Evolutionary conservation across 140 eudicot species (phyloP).

Genomic region (Anethum foeniculum): DNA sequence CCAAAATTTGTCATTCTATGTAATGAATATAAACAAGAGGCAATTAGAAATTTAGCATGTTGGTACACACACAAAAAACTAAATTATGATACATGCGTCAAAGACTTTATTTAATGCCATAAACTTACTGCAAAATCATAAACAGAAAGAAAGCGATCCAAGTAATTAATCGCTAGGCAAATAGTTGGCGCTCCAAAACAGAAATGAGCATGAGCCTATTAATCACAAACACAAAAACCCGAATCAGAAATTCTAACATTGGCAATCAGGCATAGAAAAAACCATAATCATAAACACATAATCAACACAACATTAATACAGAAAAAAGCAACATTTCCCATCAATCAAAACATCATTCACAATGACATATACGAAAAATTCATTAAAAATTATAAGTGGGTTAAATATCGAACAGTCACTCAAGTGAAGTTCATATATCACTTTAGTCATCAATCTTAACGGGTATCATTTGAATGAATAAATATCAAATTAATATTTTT

Average conservation of each 20-base stretch:
- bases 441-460: too few relatives aligned
- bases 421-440: too few relatives aligned
- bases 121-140: constrained; percentile 41
- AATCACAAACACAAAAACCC: constrained; percentile 8
- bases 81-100: background rate
- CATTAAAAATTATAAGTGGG: too few relatives aligned
- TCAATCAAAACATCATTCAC: too few relatives aligned
- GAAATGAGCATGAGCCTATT: constrained; percentile 41
- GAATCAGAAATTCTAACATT: constrained; percentile 9
- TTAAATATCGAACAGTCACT: too few relatives aligned
- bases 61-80: background rate
- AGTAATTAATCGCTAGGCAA: constrained; percentile 29
- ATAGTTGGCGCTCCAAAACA: constrained; percentile 19
- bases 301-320: too few relatives aligned
- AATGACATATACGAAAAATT: too few relatives aligned
- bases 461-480: too few relatives aligned
- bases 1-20: constrained; percentile 39
- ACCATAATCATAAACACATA: too few relatives aligned
- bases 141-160: constrained; percentile 47
- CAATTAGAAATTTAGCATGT: background rate
- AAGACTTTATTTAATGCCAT: background rate
- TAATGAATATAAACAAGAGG: background rate
- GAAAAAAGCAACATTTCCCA: too few relatives aligned
- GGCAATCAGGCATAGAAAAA: too few relatives aligned
- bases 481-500: too few relatives aligned